phyloP scores from a whole-genome alignment of 2,329 filamentous ascomycete species.

The Coniella lustricola region DNA sequence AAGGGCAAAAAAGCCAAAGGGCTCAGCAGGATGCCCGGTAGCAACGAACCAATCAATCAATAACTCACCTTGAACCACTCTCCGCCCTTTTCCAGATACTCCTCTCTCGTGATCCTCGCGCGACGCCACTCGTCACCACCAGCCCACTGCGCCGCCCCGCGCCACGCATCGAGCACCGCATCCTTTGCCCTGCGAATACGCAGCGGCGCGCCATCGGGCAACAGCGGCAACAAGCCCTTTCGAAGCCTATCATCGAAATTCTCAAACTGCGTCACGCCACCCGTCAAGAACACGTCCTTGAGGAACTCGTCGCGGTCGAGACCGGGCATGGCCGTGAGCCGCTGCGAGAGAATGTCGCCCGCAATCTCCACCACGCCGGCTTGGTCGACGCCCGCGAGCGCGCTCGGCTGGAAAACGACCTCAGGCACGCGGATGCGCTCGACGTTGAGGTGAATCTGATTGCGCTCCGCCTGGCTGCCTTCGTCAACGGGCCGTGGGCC shows the following conservation, averaged over 20 bases:
- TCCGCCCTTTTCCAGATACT: slow-evolving; percentile 85
- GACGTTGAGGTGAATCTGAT: slow-evolving; percentile 92
- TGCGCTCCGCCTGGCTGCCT: slow-evolving; percentile 68
- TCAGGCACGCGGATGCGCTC: slow-evolving; percentile 92
- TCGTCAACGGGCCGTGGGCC: slow-evolving; percentile 82
- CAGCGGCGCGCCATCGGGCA: slow-evolving; percentile 65
- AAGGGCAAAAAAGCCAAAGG: no score
- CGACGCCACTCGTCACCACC: slow-evolving; percentile 50
- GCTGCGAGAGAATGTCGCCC: slow-evolving; percentile 79
- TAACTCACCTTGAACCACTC: slow-evolving; percentile 85
- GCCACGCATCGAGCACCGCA: slow-evolving; percentile 83
- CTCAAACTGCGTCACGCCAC: slow-evolving; percentile 81
- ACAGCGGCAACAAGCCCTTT: slow-evolving; percentile 62
- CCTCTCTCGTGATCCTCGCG: slow-evolving; percentile 67
- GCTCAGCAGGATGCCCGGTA: no score
- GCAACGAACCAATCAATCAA: no score
- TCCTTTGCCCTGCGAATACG: slow-evolving; percentile 66
- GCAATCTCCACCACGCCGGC: slow-evolving; percentile 89
- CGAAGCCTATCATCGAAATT: slow-evolving; percentile 79
- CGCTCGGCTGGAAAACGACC: slow-evolving; percentile 77
- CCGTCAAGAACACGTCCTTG: slow-evolving; percentile 85
- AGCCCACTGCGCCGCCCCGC: slow-evolving; percentile 83
- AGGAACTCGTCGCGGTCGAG: slow-evolving; percentile 61
- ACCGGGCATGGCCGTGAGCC: slow-evolving; percentile 51
- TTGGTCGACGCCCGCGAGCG: slow-evolving; percentile 87